Evolutionary conservation across 306 rosid species (phyloP).

Genomic region (Ceratonia siliqua): DNA sequence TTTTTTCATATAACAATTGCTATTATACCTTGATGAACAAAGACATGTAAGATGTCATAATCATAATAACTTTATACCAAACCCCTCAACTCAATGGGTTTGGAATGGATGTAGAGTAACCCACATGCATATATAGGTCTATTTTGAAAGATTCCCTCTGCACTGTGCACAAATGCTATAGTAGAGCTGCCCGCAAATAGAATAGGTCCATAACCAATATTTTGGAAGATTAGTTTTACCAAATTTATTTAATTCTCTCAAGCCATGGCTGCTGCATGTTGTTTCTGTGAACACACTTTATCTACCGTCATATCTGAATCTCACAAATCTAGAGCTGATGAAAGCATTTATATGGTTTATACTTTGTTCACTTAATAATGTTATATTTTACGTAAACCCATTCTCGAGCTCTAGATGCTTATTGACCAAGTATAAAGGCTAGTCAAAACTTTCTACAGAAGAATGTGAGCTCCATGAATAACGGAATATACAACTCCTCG

Average conservation of each 20-base stretch:
- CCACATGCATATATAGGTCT: background rate
- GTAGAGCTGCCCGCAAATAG: too few species aligned
- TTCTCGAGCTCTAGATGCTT: constrained; percentile 24
- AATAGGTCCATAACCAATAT: too few species aligned
- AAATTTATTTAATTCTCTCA: background rate
- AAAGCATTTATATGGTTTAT: constrained; percentile 21
- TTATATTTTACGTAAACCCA: background rate
- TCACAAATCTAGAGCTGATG: constrained; percentile 13
- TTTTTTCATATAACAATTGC: too few species aligned
- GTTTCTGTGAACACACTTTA: constrained; percentile 18
- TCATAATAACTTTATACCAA: too few species aligned
- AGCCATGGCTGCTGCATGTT: constrained; percentile 5
- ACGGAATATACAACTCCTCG: constrained; percentile 43
- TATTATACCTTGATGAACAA: too few species aligned
- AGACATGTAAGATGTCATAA: too few species aligned
- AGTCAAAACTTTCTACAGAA: constrained; percentile 42
- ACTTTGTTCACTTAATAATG: constrained; percentile 23
- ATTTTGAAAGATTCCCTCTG: background rate
- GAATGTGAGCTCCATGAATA: constrained; percentile 46
- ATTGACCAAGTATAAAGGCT: constrained; percentile 38
- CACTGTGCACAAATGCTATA: background rate
- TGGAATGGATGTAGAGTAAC: background rate
- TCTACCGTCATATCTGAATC: background rate
- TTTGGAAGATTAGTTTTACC: background rate
- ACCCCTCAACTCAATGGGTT: too few species aligned